Base-by-base conservation (phyloP, 31 red algal species). In the Porphyra umbilicalis region DNA sequence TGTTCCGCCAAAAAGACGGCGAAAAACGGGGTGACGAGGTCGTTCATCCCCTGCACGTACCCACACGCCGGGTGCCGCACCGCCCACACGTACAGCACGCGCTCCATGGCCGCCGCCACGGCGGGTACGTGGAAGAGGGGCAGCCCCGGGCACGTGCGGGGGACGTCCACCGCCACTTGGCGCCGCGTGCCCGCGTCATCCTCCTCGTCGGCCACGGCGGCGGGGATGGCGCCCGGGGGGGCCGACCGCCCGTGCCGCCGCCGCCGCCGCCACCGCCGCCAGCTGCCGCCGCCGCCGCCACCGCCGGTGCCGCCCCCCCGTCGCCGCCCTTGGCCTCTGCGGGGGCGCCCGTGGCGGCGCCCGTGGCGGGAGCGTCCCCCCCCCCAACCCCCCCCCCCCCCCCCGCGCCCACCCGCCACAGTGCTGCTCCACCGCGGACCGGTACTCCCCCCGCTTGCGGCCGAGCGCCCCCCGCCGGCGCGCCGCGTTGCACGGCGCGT, bases 21-120 rank as follows among this genome's bases (percentile, higher is more conserved):
- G 11, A 99, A 40, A 83, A 99, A 92, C 18, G 98, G 98, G 25
- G 92, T 93, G 18, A 97, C 87, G 71, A 99, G 83, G 82, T 99
- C 98, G 78, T 96, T 99, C 92, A 99, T 96, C 31, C 98, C 98
- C 83, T 99, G 97, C 35, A 99, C 98, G 87, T 99, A 99, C 5
- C 94, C 94, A 77, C 86, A 90, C 9, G 98, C 94, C 33, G 98
- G 98, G 84, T 99, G 94, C 80, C 95, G 85, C 36, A 93, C 86
- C 57, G 98, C 91, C 98, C 98, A 99, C 11, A 99, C 86, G 75
- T 95, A 96, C 11, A 99, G 83, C 33, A 99, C 83, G 34, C 98
- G 83, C 86, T 94, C 76, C 80, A 99, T 79, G 8, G 89, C 78
- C 40, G 81, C 86, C 16, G 88, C 94, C 10, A 99, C 83, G 39